phyloP scores from a whole-genome alignment of 805 yeast genomes.

The Ogataea ganodermae region DNA sequence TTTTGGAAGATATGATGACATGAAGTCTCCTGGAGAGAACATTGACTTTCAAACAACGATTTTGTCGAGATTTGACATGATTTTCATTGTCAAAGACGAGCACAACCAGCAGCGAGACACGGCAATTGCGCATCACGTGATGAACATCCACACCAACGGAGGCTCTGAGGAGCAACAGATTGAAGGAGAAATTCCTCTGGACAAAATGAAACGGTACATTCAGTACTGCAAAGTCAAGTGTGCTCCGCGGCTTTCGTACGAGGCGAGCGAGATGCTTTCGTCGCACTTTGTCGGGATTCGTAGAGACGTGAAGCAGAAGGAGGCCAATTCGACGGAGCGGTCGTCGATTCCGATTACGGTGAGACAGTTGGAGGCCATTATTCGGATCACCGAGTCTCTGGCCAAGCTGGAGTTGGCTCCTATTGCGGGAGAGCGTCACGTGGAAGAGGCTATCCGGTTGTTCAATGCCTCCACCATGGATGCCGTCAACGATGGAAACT shows the following conservation, averaged over 20 bases:
- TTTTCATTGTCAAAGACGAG: constrained; percentile 93
- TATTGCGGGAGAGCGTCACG: constrained; percentile 84
- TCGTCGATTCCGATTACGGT: constrained; percentile 96
- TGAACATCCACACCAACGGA: constrained; percentile 90
- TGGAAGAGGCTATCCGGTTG: constrained; percentile 90
- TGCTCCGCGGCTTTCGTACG: constrained; percentile 88
- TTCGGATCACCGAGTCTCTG: constrained; percentile 90
- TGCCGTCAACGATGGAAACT: constrained; percentile 59
- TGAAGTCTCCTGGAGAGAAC: constrained; percentile 96
- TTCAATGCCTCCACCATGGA: constrained; percentile 98
- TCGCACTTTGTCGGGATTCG: constrained; percentile 92
- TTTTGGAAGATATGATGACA: constrained; percentile 94
- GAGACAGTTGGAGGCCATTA: constrained; percentile 96
- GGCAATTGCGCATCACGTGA: constrained; percentile 90
- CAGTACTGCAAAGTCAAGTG: constrained; percentile 87
- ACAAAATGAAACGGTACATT: constrained; percentile 87
- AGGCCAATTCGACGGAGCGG: constrained; percentile 78
- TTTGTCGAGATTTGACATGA: constrained; percentile 97
- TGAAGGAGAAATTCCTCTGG: constrained; percentile 86
- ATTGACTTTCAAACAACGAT: constrained; percentile 97
- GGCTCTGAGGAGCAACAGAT: constrained; percentile 46
- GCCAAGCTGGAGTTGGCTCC: constrained; percentile 86
- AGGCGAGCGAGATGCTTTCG: constrained; percentile 86
- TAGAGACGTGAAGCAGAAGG: constrained; percentile 77
- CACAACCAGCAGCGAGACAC: constrained; percentile 85